phyloP scores from a whole-genome alignment of 176 grass and related monocot genomes.

The Triticum turgidum region DNA sequence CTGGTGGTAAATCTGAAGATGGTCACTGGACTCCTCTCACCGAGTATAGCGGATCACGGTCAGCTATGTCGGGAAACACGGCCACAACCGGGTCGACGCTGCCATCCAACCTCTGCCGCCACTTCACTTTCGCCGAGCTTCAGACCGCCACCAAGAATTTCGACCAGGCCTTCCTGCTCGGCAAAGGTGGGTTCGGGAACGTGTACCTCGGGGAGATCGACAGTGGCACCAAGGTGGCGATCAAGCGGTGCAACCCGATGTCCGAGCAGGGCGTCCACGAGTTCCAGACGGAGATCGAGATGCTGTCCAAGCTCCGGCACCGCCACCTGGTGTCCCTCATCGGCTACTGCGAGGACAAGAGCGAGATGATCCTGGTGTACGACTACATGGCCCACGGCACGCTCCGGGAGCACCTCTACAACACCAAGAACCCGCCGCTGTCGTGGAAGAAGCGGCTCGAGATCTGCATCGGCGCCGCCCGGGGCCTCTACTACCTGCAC shows the following conservation, averaged over 20 bases:
- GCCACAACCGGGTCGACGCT: slow-evolving; percentile 34
- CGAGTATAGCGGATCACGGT: slow-evolving; percentile 34
- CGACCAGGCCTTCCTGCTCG: slow-evolving; percentile 55
- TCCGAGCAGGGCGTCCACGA: slow-evolving; percentile 63
- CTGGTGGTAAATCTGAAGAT: background rate
- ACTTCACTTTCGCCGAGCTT: slow-evolving; percentile 61
- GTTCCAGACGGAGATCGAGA: slow-evolving; percentile 78
- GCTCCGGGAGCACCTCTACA: slow-evolving; percentile 61
- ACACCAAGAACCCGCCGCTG: slow-evolving; percentile 44
- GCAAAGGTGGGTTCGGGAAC: slow-evolving; percentile 73
- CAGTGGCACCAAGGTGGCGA: slow-evolving; percentile 55
- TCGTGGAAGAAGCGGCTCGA: slow-evolving; percentile 71
- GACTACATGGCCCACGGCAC: slow-evolving; percentile 74
- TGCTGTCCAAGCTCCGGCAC: slow-evolving; percentile 73
- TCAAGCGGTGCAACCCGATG: slow-evolving; percentile 66
- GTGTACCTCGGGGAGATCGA: slow-evolving; percentile 68
- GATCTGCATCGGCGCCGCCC: slow-evolving; percentile 74
- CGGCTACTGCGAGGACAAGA: slow-evolving; percentile 68
- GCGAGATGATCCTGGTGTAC: slow-evolving; percentile 78
- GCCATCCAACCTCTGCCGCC: slow-evolving; percentile 51
- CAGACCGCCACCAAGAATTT: slow-evolving; percentile 57
- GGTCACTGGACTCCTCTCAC: slow-evolving; percentile 42
- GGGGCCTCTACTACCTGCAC: slow-evolving; percentile 67
- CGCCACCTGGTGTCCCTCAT: slow-evolving; percentile 71
- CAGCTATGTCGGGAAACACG: slow-evolving; percentile 26